These are phyloP conservation scores for Xylaria intraflava DNA, from an alignment of 495 filamentous ascomycete species.

Conservation along the genomic window DNA sequence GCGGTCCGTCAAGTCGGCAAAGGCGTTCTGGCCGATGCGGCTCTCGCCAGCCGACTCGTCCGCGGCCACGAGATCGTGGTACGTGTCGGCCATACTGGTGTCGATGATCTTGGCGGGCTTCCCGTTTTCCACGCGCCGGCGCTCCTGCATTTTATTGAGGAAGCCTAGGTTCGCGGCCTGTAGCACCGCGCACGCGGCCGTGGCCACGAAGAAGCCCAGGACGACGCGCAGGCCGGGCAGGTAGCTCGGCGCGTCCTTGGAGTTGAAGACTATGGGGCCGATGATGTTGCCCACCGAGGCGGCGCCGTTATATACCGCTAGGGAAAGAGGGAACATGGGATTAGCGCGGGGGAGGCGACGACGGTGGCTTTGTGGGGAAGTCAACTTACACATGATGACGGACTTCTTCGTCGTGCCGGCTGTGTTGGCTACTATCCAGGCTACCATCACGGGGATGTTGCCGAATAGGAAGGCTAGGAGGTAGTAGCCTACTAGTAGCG, in stretches of 20 bases:
- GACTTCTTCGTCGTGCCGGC: slow-evolving; percentile 68
- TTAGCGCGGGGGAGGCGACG: not conserved
- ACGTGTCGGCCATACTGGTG: slow-evolving; percentile 45
- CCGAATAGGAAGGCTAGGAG: slow-evolving; percentile 56
- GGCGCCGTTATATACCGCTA: slow-evolving; percentile 50
- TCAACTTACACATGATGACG: slow-evolving; percentile 39
- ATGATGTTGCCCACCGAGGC: slow-evolving; percentile 61
- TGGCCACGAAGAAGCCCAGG: slow-evolving; percentile 50
- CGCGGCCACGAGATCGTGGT: not conserved
- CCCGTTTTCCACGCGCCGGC: slow-evolving; percentile 47
- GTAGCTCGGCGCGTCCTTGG: slow-evolving; percentile 54
- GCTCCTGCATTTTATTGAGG: slow-evolving; percentile 49
- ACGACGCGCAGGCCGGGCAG: slow-evolving; percentile 49
- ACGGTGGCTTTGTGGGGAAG: not conserved
- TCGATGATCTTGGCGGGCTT: slow-evolving; percentile 52
- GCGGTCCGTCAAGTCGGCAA: slow-evolving; percentile 53
- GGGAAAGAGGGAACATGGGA: not conserved
- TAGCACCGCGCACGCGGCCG: slow-evolving; percentile 43
- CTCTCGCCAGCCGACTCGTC: slow-evolving; percentile 7
- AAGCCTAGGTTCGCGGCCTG: slow-evolving; percentile 47
- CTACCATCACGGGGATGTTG: slow-evolving; percentile 41
- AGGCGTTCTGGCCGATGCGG: slow-evolving; percentile 35
- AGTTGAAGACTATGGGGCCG: slow-evolving; percentile 59
- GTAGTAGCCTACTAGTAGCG: slow-evolving; percentile 54
- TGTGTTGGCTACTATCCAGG: slow-evolving; percentile 52